Conservation (phyloP, 2,329 filamentous ascomycete species). For the Geosmithia putterillii region DNA sequence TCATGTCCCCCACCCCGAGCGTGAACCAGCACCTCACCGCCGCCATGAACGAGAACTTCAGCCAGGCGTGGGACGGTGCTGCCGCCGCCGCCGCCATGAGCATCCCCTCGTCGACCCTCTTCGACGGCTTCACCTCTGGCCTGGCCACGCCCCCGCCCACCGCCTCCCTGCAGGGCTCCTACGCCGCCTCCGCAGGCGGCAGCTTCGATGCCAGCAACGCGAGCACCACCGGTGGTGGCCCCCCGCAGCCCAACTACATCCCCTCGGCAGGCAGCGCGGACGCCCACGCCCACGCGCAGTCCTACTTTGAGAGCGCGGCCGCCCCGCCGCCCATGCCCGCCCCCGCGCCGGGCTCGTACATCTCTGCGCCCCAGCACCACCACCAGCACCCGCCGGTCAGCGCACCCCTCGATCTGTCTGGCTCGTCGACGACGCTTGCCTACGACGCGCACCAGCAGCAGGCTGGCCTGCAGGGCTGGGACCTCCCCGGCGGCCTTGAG, state of each 20-base stretch:
- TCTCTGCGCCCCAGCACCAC: slow-evolving; percentile 8
- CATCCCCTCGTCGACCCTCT: slow-evolving; percentile 19
- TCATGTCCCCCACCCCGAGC: slow-evolving; percentile 41
- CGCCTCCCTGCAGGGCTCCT: slow-evolving; percentile 34
- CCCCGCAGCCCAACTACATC: no score
- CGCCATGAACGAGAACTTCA: slow-evolving; percentile 45
- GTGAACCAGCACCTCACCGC: slow-evolving; percentile 39
- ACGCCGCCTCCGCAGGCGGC: slow-evolving; percentile 26
- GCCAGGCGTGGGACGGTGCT: slow-evolving; percentile 30
- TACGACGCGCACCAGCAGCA: slow-evolving; percentile 14
- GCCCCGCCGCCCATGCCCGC: slow-evolving; percentile 19
- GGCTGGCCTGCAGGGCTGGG: slow-evolving; percentile 21
- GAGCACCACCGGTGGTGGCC: slow-evolving; percentile 10
- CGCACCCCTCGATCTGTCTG: slow-evolving; percentile 16
- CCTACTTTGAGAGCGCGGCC: slow-evolving; percentile 16
- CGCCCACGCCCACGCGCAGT: slow-evolving; percentile 10
- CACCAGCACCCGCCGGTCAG: slow-evolving; percentile 2
- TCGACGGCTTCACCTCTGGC: slow-evolving; percentile 38
- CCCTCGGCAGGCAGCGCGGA: slow-evolving; percentile 13
- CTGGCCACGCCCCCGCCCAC: slow-evolving; percentile 46
- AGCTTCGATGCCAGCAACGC: slow-evolving; percentile 26
- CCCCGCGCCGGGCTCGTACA: no score
- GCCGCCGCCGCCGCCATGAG: slow-evolving; percentile 13
- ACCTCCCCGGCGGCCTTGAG: slow-evolving; percentile 20
- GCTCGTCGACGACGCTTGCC: slow-evolving; percentile 16